Evolutionary conservation across 1,139 yeast genomes (phyloP).

Genomic region (Trichomonascaceae sp.): DNA sequence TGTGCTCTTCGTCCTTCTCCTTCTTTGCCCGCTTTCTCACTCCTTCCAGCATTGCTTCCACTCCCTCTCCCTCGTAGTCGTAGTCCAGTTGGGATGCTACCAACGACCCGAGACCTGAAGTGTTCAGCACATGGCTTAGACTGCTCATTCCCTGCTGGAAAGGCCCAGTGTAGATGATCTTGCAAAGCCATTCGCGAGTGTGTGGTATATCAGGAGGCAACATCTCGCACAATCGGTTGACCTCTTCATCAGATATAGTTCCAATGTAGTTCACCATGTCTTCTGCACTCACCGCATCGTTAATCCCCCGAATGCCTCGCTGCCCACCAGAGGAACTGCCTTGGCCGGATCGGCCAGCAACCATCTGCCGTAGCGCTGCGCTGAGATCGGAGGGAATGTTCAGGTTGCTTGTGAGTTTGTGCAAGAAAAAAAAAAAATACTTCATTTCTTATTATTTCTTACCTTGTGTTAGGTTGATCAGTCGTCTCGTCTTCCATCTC

Average conservation of each 20-base stretch:
- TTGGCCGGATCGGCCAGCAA: no score
- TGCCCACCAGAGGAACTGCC: no score
- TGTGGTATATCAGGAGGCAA: conserved; percentile 36
- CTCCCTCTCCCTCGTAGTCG: conserved; percentile 47
- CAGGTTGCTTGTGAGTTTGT: no score
- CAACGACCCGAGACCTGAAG: conserved; percentile 41
- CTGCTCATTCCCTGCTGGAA: conserved; percentile 36
- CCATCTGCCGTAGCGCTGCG: no score
- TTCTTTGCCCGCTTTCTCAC: conserved; percentile 26
- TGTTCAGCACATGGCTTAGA: conserved; percentile 31
- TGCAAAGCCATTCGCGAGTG: conserved; percentile 31
- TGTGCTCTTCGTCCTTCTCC: conserved; percentile 13
- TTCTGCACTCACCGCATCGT: conserved; percentile 32
- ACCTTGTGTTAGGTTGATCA: no score
- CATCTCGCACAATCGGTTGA: conserved; percentile 29
- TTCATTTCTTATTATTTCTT: no score
- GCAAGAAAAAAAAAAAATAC: no score
- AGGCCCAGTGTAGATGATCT: conserved; percentile 40
- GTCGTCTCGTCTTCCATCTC: no score
- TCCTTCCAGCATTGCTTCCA: conserved; percentile 40
- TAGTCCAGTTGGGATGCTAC: conserved; percentile 40
- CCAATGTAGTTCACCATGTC: conserved; percentile 31
- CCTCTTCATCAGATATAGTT: conserved; percentile 27
- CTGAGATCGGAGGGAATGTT: no score
- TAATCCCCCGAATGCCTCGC: no score